These are phyloP conservation scores for baker's yeast (Saccharomyces cerevisiae) DNA, from an alignment of 805 yeast genomes.

Conservation along the genomic window DNA sequence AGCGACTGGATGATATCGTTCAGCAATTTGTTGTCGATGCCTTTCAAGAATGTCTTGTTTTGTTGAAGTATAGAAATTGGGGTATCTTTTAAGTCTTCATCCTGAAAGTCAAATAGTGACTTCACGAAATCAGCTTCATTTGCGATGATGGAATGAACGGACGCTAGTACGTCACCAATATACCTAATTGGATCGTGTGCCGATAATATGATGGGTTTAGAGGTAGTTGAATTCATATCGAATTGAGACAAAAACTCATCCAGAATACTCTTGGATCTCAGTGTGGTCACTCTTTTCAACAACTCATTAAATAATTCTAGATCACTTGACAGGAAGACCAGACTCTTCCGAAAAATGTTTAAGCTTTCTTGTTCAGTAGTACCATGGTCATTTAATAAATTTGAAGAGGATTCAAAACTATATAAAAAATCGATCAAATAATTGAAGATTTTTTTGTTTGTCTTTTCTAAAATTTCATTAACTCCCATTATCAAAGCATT, in stretches of 20 bases:
- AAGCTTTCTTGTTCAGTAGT: constrained; percentile 10
- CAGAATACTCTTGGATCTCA: constrained; percentile 54
- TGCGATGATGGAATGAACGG: constrained; percentile 75
- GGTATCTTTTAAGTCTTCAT: constrained; percentile 11
- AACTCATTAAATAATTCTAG: constrained; percentile 49
- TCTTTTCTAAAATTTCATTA: constrained; percentile 42
- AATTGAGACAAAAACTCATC: constrained; percentile 63
- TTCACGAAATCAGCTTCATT: constrained; percentile 75
- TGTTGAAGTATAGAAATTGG: constrained; percentile 15
- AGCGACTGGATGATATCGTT: constrained; percentile 28
- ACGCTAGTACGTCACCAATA: constrained; percentile 81
- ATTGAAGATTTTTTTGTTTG: constrained; percentile 46
- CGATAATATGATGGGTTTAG: constrained; percentile 50
- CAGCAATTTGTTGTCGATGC: constrained; percentile 22
- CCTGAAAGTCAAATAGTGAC: constrained; percentile 45
- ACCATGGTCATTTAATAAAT: constrained; percentile 11
- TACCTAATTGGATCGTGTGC: constrained; percentile 77
- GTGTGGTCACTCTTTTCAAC: constrained; percentile 52
- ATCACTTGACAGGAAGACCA: constrained; percentile 33
- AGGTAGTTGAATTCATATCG: constrained; percentile 23
- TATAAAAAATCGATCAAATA: constrained; percentile 32
- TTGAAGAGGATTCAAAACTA: constrained; percentile 19
- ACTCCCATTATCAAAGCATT: constrained; percentile 53
- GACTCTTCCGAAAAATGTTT: constrained; percentile 27
- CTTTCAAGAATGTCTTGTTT: constrained; percentile 21